Percentiles rank a stretch among this genome's conserved stretches.
Evolutionary conservation across 2,329 filamentous ascomycete genomes (phyloP).

Genomic region (Fusarium sp.): DNA sequence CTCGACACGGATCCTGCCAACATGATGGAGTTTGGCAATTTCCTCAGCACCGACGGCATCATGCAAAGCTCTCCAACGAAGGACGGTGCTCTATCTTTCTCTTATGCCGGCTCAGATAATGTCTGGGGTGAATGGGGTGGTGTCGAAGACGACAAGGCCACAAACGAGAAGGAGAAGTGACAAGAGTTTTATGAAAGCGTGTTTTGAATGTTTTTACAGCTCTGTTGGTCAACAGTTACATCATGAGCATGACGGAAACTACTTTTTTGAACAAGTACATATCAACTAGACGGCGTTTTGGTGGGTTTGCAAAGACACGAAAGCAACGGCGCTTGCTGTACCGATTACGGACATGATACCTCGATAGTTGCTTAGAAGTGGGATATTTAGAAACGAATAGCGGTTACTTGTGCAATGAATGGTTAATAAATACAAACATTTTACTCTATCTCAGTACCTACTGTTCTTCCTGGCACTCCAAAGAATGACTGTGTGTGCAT

Average conservation of each 20-base stretch:
- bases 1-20: slow-evolving; percentile 52
- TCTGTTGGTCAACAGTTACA: slow-evolving; percentile 38
- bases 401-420: background rate
- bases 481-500: background rate
- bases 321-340: slow-evolving; percentile 23
- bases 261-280: slow-evolving; percentile 24
- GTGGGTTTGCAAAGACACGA: background rate
- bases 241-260: slow-evolving; percentile 26
- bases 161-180: slow-evolving; percentile 37
- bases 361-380: slow-evolving; percentile 6
- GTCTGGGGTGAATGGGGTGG: slow-evolving; percentile 49
- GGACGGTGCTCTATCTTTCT: slow-evolving; percentile 44
- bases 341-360: slow-evolving; percentile 31
- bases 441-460: background rate
- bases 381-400: slow-evolving; percentile 9
- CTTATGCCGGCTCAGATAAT: slow-evolving; percentile 48
- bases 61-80: slow-evolving; percentile 63
- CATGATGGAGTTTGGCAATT: slow-evolving; percentile 60
- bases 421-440: background rate
- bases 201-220: slow-evolving; percentile 21
- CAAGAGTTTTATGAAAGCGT: slow-evolving; percentile 15
- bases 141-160: slow-evolving; percentile 31
- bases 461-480: background rate
- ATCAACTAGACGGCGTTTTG: slow-evolving; percentile 37
- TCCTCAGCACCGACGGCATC: slow-evolving; percentile 60